Conservation (phyloP, 768 basidiomycete genomes). For the Coprinopsis sp. region DNA sequence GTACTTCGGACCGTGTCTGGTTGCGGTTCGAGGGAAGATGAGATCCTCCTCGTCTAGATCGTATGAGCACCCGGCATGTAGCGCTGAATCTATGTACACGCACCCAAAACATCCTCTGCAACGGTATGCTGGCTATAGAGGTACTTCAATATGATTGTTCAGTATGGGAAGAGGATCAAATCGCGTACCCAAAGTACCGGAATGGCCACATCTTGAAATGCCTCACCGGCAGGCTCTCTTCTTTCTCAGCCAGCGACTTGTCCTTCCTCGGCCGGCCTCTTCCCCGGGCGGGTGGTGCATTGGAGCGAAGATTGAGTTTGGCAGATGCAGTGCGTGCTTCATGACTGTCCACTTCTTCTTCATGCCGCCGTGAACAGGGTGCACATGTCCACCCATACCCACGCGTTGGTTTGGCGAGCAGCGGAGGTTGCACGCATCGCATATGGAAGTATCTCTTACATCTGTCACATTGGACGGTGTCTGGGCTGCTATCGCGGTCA, state of each 20-base stretch:
- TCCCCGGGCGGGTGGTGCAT: slow-evolving; percentile 67
- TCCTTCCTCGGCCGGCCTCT: slow-evolving; percentile 79
- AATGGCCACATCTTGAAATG: slow-evolving; percentile 93
- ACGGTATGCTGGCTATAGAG: slow-evolving; percentile 73
- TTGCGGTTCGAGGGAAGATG: slow-evolving; percentile 91
- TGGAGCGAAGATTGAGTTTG: slow-evolving; percentile 46
- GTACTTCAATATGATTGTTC: slow-evolving; percentile 7
- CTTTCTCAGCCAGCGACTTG: slow-evolving; percentile 63
- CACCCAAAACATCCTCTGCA: slow-evolving; percentile 88
- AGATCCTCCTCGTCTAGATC: slow-evolving; percentile 88
- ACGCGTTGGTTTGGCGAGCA: slow-evolving; percentile 85
- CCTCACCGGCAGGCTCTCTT: slow-evolving; percentile 73
- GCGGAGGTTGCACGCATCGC: slow-evolving; percentile 87
- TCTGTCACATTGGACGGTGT: slow-evolving; percentile 84
- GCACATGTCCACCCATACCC: slow-evolving; percentile 98
- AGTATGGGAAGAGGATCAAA: slow-evolving; percentile 3
- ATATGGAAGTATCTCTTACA: slow-evolving; percentile 96
- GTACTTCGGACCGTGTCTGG: slow-evolving; percentile 84
- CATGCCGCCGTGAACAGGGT: slow-evolving; percentile 83
- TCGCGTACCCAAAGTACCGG: slow-evolving; percentile 94
- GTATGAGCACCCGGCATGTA: neutral
- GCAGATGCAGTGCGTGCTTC: slow-evolving; percentile 58
- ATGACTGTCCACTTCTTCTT: slow-evolving; percentile 78
- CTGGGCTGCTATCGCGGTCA: too few species aligned
- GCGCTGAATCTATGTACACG: slow-evolving; percentile 18